Percentiles rank a stretch among this genome's conserved stretches.
Conservation (phyloP, 768 basidiomycete genomes). For the Lyophyllum shimeji region DNA sequence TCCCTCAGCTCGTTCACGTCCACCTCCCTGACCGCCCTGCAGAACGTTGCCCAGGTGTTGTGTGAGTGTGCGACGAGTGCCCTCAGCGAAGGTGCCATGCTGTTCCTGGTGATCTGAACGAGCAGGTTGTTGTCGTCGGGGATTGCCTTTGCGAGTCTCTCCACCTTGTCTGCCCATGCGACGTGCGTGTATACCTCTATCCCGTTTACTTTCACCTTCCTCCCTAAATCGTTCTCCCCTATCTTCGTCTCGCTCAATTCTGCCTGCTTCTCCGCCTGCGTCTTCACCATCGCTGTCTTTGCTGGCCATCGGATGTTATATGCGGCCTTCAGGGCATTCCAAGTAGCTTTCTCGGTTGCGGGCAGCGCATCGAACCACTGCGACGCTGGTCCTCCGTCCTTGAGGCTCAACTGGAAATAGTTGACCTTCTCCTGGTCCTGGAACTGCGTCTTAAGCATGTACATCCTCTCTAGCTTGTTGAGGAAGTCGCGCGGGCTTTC, state of each 20-base stretch:
- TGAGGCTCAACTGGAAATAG: not conserved
- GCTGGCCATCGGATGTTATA: constrained; percentile 4
- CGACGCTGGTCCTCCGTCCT: not conserved
- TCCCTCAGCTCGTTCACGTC: constrained; percentile 8
- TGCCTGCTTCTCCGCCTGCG: constrained; percentile 12
- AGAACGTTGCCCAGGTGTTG: constrained; percentile 3
- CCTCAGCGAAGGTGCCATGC: constrained; percentile 2
- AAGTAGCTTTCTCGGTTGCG: not conserved
- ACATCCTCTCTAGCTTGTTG: not conserved
- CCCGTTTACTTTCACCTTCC: constrained; percentile 13
- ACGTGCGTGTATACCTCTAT: not conserved
- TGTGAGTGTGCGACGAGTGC: not conserved
- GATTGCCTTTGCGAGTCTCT: not conserved
- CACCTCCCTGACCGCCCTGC: not conserved
- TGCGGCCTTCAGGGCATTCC: not conserved
- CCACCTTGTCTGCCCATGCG: constrained; percentile 3
- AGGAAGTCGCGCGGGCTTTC: not conserved
- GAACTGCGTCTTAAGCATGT: not conserved
- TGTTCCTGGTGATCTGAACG: not conserved
- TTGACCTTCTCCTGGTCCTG: not conserved
- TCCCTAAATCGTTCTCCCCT: constrained; percentile 10
- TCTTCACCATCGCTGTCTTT: constrained; percentile 1
- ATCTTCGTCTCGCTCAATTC: constrained; percentile 12
- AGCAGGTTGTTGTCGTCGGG: constrained; percentile 1
- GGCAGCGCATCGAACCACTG: not conserved